Evolutionary conservation across 768 basidiomycete species (phyloP), one percentile per base, ranked within the genome.

Genomic region (Rhizopogon vulgaris): DNA sequence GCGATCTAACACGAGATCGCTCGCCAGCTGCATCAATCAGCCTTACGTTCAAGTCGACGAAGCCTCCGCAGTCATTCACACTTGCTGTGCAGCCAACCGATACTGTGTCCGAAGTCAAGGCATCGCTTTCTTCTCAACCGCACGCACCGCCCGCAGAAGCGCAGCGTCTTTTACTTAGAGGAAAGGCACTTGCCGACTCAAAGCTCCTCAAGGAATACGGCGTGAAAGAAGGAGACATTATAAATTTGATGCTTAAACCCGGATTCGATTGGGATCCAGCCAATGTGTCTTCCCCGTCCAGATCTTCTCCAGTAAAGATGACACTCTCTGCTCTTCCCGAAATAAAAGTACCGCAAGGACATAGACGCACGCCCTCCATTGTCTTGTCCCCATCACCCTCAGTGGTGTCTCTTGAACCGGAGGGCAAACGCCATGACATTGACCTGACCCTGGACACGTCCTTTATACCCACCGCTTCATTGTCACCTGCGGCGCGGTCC

Each of bases 171-270:
- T 74, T 99, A 10, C 75, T 96, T 49, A 97, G 94, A 70, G 96
- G 96, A 52, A 99, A 99, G 68, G 93, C 87, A 0, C 79, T 98
- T 56, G 84, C 83, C 14, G 95, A 97, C 73, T 72, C 72, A 24
- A 95, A 94, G 65, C 80, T 99, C 9, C 72, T 98, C 38, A 87
- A 87, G 63, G 96, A 98, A 66, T 99, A 97, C 73, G 80, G 73
- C 62, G 76, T 94, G 62, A 80, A 84, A 60, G 80, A 85, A 63
- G 88, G 86, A 10, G 85, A 90, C 58, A 86, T 83, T 10, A 73
- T 98, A 60, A 95, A 87, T 67, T 74, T 99, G 41, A 85, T 94
- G 75, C 70, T 94, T 66, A 95, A 94, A 63, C 78, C 91, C 3
- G 82, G 85, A 24, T 75, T 79, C 53, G 73, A 80, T 34, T 81